Conservation (phyloP, 441 rosid genomes). For the Macaranga tanarius region DNA sequence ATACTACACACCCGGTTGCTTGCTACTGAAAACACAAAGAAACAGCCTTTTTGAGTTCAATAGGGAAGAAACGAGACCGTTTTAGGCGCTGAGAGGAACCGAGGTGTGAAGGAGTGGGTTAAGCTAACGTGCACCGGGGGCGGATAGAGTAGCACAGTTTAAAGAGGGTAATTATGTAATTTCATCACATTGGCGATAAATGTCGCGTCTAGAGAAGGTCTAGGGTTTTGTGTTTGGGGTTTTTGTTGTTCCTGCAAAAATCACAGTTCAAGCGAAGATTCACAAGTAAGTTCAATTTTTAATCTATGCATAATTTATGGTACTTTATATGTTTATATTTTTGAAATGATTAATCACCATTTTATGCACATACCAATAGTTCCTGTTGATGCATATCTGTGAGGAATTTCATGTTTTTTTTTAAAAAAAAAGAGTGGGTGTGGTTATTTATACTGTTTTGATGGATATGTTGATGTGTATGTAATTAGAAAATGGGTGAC, state of each 20-base stretch:
- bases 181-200: not conserved
- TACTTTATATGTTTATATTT: too few species aligned
- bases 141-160: not conserved
- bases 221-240: conserved; percentile 15
- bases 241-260: too few species aligned
- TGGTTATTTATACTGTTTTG: not conserved
- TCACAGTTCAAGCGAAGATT: not conserved
- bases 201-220: too few species aligned
- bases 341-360: too few species aligned
- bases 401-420: too few species aligned
- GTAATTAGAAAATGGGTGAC: conserved; percentile 57
- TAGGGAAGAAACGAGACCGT: conserved; percentile 6
- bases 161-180: conserved; percentile 2
- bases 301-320: too few species aligned
- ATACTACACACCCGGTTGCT: conserved; percentile 15
- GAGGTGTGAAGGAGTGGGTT: too few species aligned
- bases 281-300: conserved; percentile 8
- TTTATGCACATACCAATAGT: too few species aligned
- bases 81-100: not conserved
- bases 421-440: too few species aligned
- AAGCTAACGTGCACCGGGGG: conserved; percentile 2
- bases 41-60: not conserved
- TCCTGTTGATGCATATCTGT: too few species aligned
- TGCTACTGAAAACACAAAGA: conserved; percentile 8
- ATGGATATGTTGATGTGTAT: not conserved